Evolutionary conservation across 768 basidiomycete species (phyloP).

Genomic region (Tulasnella sp.): DNA sequence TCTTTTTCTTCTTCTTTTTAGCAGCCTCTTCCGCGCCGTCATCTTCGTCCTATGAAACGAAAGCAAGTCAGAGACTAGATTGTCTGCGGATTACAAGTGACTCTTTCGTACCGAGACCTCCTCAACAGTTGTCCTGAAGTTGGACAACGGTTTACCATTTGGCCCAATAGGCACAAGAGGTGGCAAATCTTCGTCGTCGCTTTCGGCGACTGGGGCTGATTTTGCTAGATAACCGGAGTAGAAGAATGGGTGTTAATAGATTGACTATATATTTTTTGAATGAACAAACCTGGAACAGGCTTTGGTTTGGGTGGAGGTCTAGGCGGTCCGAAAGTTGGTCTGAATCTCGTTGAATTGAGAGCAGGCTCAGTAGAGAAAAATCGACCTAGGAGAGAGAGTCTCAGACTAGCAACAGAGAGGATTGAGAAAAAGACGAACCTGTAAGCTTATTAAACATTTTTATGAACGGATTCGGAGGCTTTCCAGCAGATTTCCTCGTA

Average conservation of each 20-base stretch:
- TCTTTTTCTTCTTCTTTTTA: conserved; percentile 64
- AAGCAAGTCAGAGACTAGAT: not conserved
- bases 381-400: conserved; percentile 3
- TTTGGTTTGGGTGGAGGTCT: conserved; percentile 2
- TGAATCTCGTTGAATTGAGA: conserved; percentile 2
- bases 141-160: not conserved
- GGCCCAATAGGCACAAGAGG: conserved; percentile 2
- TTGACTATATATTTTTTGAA: not conserved
- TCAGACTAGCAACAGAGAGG: not conserved
- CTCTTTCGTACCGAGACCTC: conserved; percentile 5
- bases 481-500: conserved; percentile 22
- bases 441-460: conserved; percentile 60
- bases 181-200: not conserved
- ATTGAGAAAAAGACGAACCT: conserved; percentile 32
- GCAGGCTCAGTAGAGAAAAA: conserved; percentile 12
- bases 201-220: not conserved
- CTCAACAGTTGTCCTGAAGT: conserved; percentile 1
- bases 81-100: not conserved
- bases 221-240: too few relatives aligned
- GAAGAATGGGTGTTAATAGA: not conserved
- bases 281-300: not conserved
- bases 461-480: conserved; percentile 61
- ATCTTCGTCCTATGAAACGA: conserved; percentile 49
- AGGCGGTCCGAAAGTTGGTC: not conserved
- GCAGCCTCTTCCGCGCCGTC: conserved; percentile 34